Percentiles rank a stretch among this genome's conserved stretches.
Conservation (phyloP, 257 asterid species). For the Penstemon eatonii region DNA sequence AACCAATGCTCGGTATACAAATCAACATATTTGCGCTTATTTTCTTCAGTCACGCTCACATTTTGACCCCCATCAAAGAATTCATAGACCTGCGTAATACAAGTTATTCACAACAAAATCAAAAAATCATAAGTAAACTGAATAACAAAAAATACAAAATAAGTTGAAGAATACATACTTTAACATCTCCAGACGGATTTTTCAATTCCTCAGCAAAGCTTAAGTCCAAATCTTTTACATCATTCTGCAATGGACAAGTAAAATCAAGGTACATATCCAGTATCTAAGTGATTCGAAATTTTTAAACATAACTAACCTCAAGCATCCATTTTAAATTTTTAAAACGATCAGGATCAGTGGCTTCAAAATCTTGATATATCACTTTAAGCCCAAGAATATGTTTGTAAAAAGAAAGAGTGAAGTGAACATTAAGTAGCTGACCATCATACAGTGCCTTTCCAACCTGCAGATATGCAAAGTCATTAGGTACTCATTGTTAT, state of each 20-base stretch:
- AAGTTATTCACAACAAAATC: slow-evolving; percentile 17
- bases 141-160: no score
- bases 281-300: no score
- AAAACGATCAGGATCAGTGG: slow-evolving; percentile 93
- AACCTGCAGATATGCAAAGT: slow-evolving; percentile 49
- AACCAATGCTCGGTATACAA: slow-evolving; percentile 92
- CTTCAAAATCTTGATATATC: slow-evolving; percentile 95
- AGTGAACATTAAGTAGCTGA: slow-evolving; percentile 95
- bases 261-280: slow-evolving; percentile 2
- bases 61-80: slow-evolving; percentile 88
- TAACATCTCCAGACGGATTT: slow-evolving; percentile 78
- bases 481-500: slow-evolving; percentile 22
- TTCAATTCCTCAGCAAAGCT: slow-evolving; percentile 95
- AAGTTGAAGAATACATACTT: slow-evolving; percentile 50
- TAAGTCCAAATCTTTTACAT: slow-evolving; percentile 81
- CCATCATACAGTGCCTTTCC: slow-evolving; percentile 99
- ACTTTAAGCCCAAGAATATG: slow-evolving; percentile 95
- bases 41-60: slow-evolving; percentile 86
- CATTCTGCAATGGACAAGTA: slow-evolving; percentile 63
- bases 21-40: slow-evolving; percentile 92
- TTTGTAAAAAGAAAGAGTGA: slow-evolving; percentile 92
- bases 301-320: slow-evolving; percentile 65
- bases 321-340: slow-evolving; percentile 93
- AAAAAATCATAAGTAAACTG: no score
- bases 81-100: slow-evolving; percentile 78